Evolutionary conservation across 306 rosid species (phyloP), one percentile per base, ranked within the genome.

Genomic region (Trichosanthes cucumerina): DNA sequence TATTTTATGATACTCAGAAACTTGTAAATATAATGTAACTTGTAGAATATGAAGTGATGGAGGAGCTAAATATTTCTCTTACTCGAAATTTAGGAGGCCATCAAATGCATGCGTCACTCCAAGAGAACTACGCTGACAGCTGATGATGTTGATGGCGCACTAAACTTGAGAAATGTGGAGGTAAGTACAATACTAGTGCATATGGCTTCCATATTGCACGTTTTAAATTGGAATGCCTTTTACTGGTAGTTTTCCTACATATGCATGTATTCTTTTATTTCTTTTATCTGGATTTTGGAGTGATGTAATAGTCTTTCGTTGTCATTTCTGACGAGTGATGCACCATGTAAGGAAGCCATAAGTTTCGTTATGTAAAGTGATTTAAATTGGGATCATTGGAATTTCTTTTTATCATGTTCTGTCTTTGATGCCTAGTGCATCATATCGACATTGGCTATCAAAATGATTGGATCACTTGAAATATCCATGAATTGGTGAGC

Each of bases 31-130:
- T 50, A 10, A 36, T 34, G 24, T 21, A 14, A 10, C 14, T 53
- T 33, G 28, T 24, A 62, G 57, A 16, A 43, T 41, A 9, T 59
- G 62, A 80, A 77, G 52, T 7, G 24, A 6, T 77, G 62, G 19
- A 36, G 13, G 46, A 24, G 21, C 15, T 43, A 62, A 28, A 13
- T 63, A 23, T 46, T 79, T 59, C 41, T 46, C 71, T 72, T 78
- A 6, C 57, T 77, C 80, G 26, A 57, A 85, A 26, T 81, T 24
- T 83, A 95, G 99, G 99, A 95, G 84, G 91, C 99, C 11, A 85
- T 95, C 65, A 95, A 95, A 86, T 95, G 99, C 86, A 95, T 92
- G 99, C 97, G 91, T 59, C 99, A 95, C 82, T 87, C 97, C 0
- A 90, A 58, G 90, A 84, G 97, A 84, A 89, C 97, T 72, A 79